These are phyloP conservation scores for Capillidium heterosporum DNA, from an alignment of 371 early-diverging fungal genomes.

Conservation along the genomic window DNA sequence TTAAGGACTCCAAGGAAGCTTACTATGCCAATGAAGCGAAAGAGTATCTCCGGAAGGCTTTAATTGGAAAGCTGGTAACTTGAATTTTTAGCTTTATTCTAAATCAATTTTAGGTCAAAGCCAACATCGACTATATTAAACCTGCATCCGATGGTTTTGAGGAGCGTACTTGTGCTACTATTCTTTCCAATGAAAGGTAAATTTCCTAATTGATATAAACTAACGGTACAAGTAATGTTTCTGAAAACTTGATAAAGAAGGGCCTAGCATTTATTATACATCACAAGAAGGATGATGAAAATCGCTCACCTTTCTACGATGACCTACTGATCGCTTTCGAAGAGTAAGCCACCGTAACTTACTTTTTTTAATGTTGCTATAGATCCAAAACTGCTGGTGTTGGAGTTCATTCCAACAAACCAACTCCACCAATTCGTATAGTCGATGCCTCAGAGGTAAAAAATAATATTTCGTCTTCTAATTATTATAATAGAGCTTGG, in stretches of 20 bases:
- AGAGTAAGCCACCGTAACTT: conserved; percentile 17
- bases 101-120: conserved; percentile 27
- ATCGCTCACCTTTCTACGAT: conserved; percentile 73
- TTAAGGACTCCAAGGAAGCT: conserved; percentile 54
- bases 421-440: conserved; percentile 41
- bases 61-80: conserved; percentile 62
- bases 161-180: conserved; percentile 72
- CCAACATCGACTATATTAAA: conserved; percentile 72
- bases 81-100: neutral
- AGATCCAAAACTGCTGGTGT: conserved; percentile 39
- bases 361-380: conserved; percentile 1
- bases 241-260: conserved; percentile 48
- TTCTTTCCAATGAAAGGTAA: conserved; percentile 33
- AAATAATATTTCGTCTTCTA: conserved; percentile 14
- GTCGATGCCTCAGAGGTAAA: conserved; percentile 44
- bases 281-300: conserved; percentile 71
- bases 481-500: conserved; percentile 41
- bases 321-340: conserved; percentile 63
- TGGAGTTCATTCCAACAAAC: conserved; percentile 63
- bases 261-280: conserved; percentile 74
- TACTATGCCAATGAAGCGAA: conserved; percentile 76
- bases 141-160: conserved; percentile 76
- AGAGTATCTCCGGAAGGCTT: conserved; percentile 65
- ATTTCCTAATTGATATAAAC: too few species aligned
- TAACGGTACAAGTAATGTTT: too few species aligned